Percentiles rank a stretch among this genome's conserved stretches.
Conservation (phyloP, 192 early-diverging fungal genomes). For the Ramicandelaber brevisporus region DNA sequence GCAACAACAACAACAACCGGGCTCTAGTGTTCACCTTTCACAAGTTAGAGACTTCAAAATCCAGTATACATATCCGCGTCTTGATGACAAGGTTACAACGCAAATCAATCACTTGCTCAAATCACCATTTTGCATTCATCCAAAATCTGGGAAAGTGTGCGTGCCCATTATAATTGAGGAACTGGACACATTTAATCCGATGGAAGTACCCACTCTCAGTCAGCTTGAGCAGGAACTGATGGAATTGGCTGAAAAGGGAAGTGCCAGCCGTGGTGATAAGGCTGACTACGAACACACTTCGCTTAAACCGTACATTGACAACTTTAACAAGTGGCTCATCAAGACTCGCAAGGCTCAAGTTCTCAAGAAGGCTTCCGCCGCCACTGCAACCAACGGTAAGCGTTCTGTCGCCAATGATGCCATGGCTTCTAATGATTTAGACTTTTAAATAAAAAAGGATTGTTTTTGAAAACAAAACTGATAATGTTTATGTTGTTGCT, state of each 20-base stretch:
- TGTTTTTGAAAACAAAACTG: no score
- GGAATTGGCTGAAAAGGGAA: no score
- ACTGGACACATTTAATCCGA: conserved; percentile 68
- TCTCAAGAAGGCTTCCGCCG: no score
- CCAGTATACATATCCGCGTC: conserved; percentile 76
- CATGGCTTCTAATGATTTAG: no score
- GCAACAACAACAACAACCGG: no score
- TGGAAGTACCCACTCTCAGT: conserved; percentile 41
- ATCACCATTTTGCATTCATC: conserved; percentile 91
- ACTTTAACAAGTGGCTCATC: conserved; percentile 30
- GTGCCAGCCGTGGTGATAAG: no score
- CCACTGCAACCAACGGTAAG: no score
- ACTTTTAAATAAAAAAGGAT: no score
- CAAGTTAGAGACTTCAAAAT: conserved; percentile 70
- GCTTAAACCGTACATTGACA: conserved; percentile 20
- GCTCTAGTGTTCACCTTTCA: no score
- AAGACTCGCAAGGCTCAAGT: no score
- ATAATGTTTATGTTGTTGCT: neutral
- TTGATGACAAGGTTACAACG: conserved; percentile 78
- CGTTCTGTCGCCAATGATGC: no score
- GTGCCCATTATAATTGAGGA: conserved; percentile 60
- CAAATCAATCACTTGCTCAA: conserved; percentile 89
- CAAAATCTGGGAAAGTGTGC: conserved; percentile 83
- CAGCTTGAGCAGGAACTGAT: no score
- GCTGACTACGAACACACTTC: conserved; percentile 33